phyloP scores from a whole-genome alignment of 2,329 filamentous ascomycete genomes.

The Fusarium tjaetaba region DNA sequence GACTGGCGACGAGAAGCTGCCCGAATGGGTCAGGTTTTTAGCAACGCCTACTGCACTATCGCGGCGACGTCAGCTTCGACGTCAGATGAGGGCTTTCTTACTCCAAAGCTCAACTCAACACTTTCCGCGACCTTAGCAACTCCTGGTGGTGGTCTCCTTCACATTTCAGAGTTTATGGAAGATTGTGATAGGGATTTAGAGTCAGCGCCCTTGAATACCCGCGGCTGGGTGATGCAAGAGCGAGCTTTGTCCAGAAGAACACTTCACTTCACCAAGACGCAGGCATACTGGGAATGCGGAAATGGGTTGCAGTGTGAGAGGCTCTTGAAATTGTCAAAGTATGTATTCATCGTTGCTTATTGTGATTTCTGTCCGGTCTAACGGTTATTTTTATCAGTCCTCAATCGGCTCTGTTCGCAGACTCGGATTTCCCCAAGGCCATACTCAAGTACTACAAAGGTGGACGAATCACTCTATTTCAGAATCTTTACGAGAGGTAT shows the following conservation, averaged over 20 bases:
- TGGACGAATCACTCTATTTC: not conserved
- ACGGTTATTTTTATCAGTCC: not conserved
- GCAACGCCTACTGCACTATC: slow-evolving; percentile 1
- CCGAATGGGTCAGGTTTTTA: slow-evolving; percentile 1
- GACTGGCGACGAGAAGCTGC: slow-evolving; percentile 7
- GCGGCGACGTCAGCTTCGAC: not conserved
- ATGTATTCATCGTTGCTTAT: not conserved
- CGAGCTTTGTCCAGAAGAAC: not conserved
- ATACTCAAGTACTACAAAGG: not conserved
- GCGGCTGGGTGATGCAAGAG: slow-evolving; percentile 12
- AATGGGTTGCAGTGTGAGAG: not conserved
- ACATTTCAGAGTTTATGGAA: not conserved
- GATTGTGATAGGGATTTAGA: not conserved
- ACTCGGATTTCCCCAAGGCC: not conserved
- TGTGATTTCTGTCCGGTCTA: too few relatives aligned
- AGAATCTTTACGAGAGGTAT: not conserved
- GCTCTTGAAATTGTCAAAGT: not conserved
- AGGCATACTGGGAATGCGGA: slow-evolving; percentile 6
- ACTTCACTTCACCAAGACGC: not conserved
- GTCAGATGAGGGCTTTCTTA: not conserved
- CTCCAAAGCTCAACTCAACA: not conserved
- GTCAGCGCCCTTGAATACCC: slow-evolving; percentile 38
- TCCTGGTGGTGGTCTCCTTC: not conserved
- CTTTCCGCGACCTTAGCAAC: not conserved
- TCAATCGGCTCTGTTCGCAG: not conserved